These are phyloP conservation scores for Trametes versicolor DNA, from an alignment of 1,284 basidiomycete genomes.

Conservation along the genomic window DNA sequence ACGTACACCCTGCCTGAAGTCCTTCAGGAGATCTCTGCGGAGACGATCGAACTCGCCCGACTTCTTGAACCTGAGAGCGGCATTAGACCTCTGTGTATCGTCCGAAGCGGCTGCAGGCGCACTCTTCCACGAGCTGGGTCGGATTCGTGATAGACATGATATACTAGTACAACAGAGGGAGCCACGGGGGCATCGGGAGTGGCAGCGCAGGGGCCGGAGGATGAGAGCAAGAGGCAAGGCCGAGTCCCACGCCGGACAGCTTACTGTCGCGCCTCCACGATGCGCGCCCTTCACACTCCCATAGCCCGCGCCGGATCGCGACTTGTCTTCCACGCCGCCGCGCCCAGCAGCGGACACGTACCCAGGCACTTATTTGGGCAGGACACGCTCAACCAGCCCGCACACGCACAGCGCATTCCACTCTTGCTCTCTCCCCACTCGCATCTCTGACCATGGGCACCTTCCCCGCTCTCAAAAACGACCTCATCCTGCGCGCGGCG, in stretches of 20 bases:
- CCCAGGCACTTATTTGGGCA: conserved; percentile 11
- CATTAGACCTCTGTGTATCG: background rate
- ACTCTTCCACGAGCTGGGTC: conserved; percentile 69
- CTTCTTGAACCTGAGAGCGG: conserved; percentile 71
- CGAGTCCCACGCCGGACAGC: conserved; percentile 31
- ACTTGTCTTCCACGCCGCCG: conserved; percentile 26
- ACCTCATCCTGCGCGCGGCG: conserved; percentile 91
- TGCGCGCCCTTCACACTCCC: conserved; percentile 24
- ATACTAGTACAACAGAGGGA: conserved; percentile 15
- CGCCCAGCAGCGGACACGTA: conserved; percentile 26
- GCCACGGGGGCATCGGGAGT: conserved; percentile 13
- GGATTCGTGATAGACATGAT: conserved; percentile 60
- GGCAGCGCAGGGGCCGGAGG: conserved; percentile 9
- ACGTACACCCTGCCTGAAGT: conserved; percentile 73
- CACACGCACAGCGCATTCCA: background rate
- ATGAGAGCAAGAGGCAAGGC: conserved; percentile 31
- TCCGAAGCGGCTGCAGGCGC: conserved; percentile 28
- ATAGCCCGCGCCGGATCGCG: conserved; percentile 9
- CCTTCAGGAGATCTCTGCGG: conserved; percentile 67
- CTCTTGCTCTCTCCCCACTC: conserved; percentile 1
- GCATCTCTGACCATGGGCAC: conserved; percentile 19
- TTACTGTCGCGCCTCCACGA: conserved; percentile 29
- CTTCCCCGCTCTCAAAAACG: conserved; percentile 88
- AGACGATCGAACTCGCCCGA: conserved; percentile 82
- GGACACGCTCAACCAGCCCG: background rate